Evolutionary conservation across 2,329 filamentous ascomycete species (phyloP).

Genomic region (Penicillium palitans): DNA sequence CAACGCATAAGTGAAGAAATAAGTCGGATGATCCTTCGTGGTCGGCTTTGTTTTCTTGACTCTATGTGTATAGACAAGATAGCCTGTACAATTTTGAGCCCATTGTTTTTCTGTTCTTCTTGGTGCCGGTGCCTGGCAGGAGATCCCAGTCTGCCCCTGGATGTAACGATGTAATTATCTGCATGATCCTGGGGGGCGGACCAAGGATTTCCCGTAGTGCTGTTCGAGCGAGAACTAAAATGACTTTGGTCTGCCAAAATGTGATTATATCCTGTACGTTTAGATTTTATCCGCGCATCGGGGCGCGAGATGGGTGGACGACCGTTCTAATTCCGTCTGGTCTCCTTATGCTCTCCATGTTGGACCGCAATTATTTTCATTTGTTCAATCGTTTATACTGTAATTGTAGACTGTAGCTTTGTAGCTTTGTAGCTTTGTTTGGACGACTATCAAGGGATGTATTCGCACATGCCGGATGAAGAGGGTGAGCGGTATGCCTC

Average conservation of each 20-base stretch:
- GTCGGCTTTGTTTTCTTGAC: conserved; percentile 42
- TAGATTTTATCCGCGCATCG: conserved; percentile 39
- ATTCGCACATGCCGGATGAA: not conserved
- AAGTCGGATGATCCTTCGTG: conserved; percentile 36
- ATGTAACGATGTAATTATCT: conserved; percentile 33
- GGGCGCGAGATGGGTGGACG: conserved; percentile 30
- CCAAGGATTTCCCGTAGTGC: conserved; percentile 12
- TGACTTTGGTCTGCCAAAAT: conserved; percentile 30
- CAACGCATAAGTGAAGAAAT: conserved; percentile 47
- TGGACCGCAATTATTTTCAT: conserved; percentile 37
- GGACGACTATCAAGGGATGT: not conserved
- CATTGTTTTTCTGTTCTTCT: conserved; percentile 42
- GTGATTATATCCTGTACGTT: conserved; percentile 46
- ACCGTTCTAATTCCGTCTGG: conserved; percentile 31
- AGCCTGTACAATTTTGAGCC: conserved; percentile 49
- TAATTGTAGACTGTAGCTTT: conserved; percentile 4
- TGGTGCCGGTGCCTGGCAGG: conserved; percentile 18
- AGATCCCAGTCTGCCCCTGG: conserved; percentile 24
- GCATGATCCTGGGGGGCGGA: conserved; percentile 13
- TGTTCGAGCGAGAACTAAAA: conserved; percentile 13
- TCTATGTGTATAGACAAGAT: conserved; percentile 48
- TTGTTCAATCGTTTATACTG: conserved; percentile 25
- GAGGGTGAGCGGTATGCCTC: not conserved
- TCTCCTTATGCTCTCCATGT: conserved; percentile 29
- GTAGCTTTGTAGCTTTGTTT: not conserved